phyloP scores from a whole-genome alignment of 352 stramenopile genomes.

The Pythium angustatum region DNA sequence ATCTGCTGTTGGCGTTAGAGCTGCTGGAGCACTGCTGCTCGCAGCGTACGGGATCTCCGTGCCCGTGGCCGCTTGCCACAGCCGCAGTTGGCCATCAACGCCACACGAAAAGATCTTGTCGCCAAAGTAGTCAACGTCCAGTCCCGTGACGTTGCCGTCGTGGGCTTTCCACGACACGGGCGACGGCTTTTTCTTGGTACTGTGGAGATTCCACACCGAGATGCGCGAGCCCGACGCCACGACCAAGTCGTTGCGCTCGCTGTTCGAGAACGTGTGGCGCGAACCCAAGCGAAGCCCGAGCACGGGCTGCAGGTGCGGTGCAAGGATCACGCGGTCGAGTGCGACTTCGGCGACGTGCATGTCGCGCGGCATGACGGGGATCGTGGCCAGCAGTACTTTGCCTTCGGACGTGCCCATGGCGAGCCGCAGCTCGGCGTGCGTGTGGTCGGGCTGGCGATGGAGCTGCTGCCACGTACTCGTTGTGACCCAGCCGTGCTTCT shows the following conservation, averaged over 20 bases:
- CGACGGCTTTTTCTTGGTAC: slow-evolving; percentile 37
- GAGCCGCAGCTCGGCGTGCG: slow-evolving; percentile 35
- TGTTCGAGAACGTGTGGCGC: slow-evolving; percentile 54
- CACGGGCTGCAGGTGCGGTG: slow-evolving; percentile 64
- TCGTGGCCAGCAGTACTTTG: slow-evolving; percentile 49
- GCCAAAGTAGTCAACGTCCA: slow-evolving; percentile 66
- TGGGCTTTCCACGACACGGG: slow-evolving; percentile 62
- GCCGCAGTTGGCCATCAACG: slow-evolving; percentile 62
- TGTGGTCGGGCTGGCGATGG: slow-evolving; percentile 33
- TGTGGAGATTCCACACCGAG: slow-evolving; percentile 68
- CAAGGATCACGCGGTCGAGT: slow-evolving; percentile 52
- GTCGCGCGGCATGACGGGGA: slow-evolving; percentile 34
- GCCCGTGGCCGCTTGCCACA: slow-evolving; percentile 56
- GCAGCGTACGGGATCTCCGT: slow-evolving; percentile 30
- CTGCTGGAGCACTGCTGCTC: not conserved
- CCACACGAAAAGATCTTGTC: slow-evolving; percentile 60
- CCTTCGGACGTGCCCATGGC: slow-evolving; percentile 63
- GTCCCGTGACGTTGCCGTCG: slow-evolving; percentile 62
- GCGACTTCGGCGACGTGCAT: slow-evolving; percentile 29
- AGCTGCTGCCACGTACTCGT: slow-evolving; percentile 72
- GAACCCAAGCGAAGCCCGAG: slow-evolving; percentile 55
- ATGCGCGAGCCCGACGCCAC: slow-evolving; percentile 66
- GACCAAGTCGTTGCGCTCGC: slow-evolving; percentile 50
- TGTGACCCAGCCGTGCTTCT: slow-evolving; percentile 71
- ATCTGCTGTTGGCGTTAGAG: too few relatives aligned